These are phyloP conservation scores for Nannochloropsis salina DNA, from an alignment of 108 stramenopile species.

Conservation along the genomic window DNA sequence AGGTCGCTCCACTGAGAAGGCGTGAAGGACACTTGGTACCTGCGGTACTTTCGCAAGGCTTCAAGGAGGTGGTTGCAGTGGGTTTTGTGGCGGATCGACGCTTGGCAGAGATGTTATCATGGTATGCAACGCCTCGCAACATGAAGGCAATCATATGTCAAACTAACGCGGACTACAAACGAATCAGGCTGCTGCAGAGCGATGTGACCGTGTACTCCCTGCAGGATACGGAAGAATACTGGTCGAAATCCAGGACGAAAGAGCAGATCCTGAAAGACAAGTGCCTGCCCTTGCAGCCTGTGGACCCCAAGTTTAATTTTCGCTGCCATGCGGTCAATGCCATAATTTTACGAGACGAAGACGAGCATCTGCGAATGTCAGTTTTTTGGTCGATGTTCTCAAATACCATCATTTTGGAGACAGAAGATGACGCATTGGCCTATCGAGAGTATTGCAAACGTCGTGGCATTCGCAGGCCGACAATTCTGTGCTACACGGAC, in stretches of 20 bases:
- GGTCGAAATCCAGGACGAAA: background rate
- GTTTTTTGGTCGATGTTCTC: conserved; percentile 14
- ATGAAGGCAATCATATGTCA: background rate
- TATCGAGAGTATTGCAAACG: conserved; percentile 20
- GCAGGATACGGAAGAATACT: background rate
- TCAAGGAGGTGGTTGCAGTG: background rate
- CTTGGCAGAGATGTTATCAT: conserved; percentile 16
- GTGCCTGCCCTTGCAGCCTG: background rate
- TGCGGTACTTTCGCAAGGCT: background rate
- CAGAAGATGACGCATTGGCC: conserved; percentile 2
- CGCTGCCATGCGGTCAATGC: background rate
- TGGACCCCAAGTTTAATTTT: conserved; percentile 1
- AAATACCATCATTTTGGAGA: background rate
- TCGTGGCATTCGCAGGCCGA: background rate
- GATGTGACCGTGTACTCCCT: background rate
- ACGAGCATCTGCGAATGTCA: conserved; percentile 3
- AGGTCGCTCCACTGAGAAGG: background rate
- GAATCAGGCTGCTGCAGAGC: background rate
- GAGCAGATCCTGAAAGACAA: background rate
- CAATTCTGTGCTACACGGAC: background rate
- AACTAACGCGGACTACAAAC: conserved; percentile 4
- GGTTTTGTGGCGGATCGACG: background rate
- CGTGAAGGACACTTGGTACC: background rate
- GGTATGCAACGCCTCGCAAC: background rate
- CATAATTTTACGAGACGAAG: background rate